Percentiles rank a stretch among this genome's conserved stretches.
Conservation (phyloP, 2,329 filamentous ascomycete species). For the Metarhizium album region DNA sequence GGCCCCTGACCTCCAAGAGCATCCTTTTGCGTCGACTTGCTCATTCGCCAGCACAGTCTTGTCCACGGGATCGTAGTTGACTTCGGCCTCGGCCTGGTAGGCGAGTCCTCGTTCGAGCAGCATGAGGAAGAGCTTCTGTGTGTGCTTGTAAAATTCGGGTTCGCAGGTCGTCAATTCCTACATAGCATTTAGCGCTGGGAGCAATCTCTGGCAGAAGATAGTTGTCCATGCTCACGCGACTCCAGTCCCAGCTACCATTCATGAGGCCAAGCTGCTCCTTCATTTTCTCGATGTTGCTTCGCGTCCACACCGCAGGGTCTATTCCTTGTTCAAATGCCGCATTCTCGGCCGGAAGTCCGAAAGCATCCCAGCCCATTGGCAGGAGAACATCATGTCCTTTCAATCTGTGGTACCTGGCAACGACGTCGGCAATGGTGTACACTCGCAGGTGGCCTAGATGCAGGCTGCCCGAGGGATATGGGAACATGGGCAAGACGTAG, state of each 20-base stretch:
- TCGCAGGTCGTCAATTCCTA: conserved; percentile 80
- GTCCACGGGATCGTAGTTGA: conserved; percentile 87
- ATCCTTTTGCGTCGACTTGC: conserved; percentile 78
- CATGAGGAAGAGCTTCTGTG: conserved; percentile 73
- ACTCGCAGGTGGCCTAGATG: conserved; percentile 83
- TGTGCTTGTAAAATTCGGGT: conserved; percentile 80
- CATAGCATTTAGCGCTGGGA: conserved; percentile 2
- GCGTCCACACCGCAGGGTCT: conserved; percentile 69
- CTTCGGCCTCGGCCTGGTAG: conserved; percentile 71
- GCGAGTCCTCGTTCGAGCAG: conserved; percentile 65
- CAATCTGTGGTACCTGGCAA: conserved; percentile 66
- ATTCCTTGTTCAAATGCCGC: conserved; percentile 76
- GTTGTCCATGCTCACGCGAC: conserved; percentile 45
- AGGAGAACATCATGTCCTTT: conserved; percentile 66
- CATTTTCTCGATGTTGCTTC: conserved; percentile 72
- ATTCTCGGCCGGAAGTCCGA: conserved; percentile 84
- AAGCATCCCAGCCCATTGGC: conserved; percentile 94
- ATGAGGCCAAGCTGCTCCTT: conserved; percentile 69
- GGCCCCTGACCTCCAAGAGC: conserved; percentile 79
- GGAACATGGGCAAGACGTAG: conserved; percentile 87
- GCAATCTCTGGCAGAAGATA: not conserved
- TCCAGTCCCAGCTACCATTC: conserved; percentile 79
- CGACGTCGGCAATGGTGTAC: conserved; percentile 81
- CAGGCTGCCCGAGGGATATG: conserved; percentile 77
- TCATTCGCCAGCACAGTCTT: conserved; percentile 86